Evolutionary conservation across 352 stramenopile species (phyloP), one percentile per base, ranked within the genome.

Genomic region (Phytophthora quininea): DNA sequence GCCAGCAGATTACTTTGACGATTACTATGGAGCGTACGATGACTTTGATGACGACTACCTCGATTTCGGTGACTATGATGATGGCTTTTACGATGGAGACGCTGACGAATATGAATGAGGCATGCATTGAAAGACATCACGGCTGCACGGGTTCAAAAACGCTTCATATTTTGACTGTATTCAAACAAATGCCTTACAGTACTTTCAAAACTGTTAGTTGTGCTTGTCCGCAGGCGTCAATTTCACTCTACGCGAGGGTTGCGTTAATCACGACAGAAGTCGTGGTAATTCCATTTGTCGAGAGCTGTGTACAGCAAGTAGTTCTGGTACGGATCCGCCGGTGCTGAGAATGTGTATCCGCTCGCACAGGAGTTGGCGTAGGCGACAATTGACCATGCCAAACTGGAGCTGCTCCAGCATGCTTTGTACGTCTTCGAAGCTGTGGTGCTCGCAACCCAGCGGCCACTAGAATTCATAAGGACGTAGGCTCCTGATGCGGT

Each of bases 321-420:
- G 46, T 88, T 88, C 53, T 88, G 76, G 61, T 84, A 88, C 42
- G 76, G 61, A 45, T 88, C 77, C 9, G 55, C 48, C 14, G 79
- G 79, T 3, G 58, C 64, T 9, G 57, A 58, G 56, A 71, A 84
- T 30, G 55, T 71, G 43, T 66, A 76, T 11, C 64, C 74, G 24
- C 19, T 60, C 1, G 66, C 47, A 33, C 79, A 88, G 6, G 57
- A 61, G 14, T 53, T 19, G 6, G 53, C 53, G 45, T 68, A 76
- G 5, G 45, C 59, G 37, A 84, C 50, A 37, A 88, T 60, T 8
- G 60, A 66, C 79, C 79, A 88, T 30, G 71, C 24, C 24, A 84
- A 54, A 29, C 24, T 70, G 2, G 61, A 66, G 15, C 56, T 65
- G 49, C 71, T 77, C 74, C 73, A 88, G 57, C 79, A 88, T 2